These are phyloP conservation scores for Lasiosphaeria hispida DNA, from an alignment of 495 filamentous ascomycete species.

Conservation along the genomic window DNA sequence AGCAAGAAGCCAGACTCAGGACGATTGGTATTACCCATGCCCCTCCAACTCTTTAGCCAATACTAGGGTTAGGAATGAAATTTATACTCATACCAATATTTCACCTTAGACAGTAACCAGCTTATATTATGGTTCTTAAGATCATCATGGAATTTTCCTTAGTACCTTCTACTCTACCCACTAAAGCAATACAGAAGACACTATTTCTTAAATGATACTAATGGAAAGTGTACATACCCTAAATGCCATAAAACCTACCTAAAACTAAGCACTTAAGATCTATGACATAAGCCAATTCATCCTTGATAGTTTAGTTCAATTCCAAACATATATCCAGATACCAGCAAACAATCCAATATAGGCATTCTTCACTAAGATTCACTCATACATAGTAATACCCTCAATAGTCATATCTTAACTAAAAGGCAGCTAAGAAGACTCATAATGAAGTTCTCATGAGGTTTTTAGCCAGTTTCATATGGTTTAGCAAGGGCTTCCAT, in stretches of 20 bases:
- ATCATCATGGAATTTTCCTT: constrained; percentile 78
- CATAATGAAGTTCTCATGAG: constrained; percentile 93
- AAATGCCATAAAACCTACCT: constrained; percentile 97
- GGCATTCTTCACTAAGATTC: constrained; percentile 94
- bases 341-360: constrained; percentile 92
- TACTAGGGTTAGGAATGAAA: no score
- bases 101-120: constrained; percentile 61
- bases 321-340: constrained; percentile 74
- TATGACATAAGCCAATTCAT: constrained; percentile 73
- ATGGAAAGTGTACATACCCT: constrained; percentile 94
- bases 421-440: constrained; percentile 94
- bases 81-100: no score
- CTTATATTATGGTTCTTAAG: constrained; percentile 92
- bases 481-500: no score
- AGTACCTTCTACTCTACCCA: constrained; percentile 64
- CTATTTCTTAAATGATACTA: constrained; percentile 83
- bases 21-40: no score
- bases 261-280: constrained; percentile 91
- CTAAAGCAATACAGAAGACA: constrained; percentile 63
- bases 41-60: no score
- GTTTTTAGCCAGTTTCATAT: no score
- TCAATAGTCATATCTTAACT: constrained; percentile 97
- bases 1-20: no score
- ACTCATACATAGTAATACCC: constrained; percentile 93
- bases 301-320: no score